Percentiles rank a stretch among this genome's conserved stretches.
These are phyloP conservation scores for Microcos paniculata DNA, from an alignment of 345 rosid genomes.

Conservation along the genomic window DNA sequence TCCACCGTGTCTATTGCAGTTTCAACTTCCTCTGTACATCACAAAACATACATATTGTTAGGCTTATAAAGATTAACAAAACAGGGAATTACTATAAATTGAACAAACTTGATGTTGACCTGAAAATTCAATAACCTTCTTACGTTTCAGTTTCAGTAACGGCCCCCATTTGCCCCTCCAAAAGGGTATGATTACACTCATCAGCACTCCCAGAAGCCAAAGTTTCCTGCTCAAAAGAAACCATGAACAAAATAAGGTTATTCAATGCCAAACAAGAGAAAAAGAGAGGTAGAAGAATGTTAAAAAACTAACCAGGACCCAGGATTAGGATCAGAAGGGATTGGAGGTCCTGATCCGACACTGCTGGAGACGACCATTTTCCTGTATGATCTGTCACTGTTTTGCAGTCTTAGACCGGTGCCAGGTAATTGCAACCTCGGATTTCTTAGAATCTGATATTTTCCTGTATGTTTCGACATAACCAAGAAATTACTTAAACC, in stretches of 20 bases:
- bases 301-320: constrained; percentile 13
- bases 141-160: constrained; percentile 37
- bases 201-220: constrained; percentile 47
- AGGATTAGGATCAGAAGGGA: constrained; percentile 12
- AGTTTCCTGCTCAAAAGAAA: constrained; percentile 38
- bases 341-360: not conserved
- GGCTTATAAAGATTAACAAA: not conserved
- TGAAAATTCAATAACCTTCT: not conserved
- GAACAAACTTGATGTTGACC: not conserved
- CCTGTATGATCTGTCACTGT: not conserved
- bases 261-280: not conserved
- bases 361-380: constrained; percentile 4
- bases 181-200: constrained; percentile 42
- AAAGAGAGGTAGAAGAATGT: not conserved
- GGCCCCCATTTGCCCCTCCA: constrained; percentile 44
- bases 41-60: not conserved
- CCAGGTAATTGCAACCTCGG: not conserved
- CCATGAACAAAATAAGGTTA: not conserved
- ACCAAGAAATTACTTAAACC: not conserved
- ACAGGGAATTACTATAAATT: not conserved
- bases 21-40: constrained; percentile 34
- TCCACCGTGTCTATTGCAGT: constrained; percentile 34
- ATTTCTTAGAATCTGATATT: not conserved
- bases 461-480: not conserved
- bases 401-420: not conserved